Conservation (phyloP, 208 protist species). For the Trypanosoma platydactyli region DNA sequence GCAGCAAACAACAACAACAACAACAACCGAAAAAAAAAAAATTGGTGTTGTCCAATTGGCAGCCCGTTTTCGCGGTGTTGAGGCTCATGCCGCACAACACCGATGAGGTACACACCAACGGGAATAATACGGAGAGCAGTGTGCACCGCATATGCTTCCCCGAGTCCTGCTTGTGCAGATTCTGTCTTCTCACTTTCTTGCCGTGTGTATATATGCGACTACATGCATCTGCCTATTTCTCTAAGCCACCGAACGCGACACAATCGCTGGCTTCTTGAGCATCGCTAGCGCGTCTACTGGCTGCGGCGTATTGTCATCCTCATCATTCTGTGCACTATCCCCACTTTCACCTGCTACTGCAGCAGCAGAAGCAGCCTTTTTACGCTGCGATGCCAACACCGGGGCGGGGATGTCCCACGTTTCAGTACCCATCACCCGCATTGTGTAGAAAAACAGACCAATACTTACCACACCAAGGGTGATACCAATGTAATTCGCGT, state of each 20-base stretch:
- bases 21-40: not conserved
- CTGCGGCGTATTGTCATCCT: not conserved
- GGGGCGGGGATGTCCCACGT: conserved; percentile 88
- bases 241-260: conserved; percentile 40
- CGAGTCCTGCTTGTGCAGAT: too few species aligned
- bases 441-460: conserved; percentile 80
- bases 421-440: conserved; percentile 74
- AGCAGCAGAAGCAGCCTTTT: conserved; percentile 32
- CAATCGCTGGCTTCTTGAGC: conserved; percentile 68
- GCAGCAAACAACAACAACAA: not conserved
- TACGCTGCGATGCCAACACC: conserved; percentile 72
- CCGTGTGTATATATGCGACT: too few species aligned
- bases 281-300: conserved; percentile 66
- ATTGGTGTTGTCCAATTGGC: too few species aligned
- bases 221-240: conserved; percentile 14
- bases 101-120: not conserved
- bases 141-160: not conserved
- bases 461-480: conserved; percentile 53
- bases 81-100: too few species aligned
- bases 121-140: too few species aligned
- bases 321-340: conserved; percentile 1
- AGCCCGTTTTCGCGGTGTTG: too few species aligned
- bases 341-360: not conserved
- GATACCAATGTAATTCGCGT: conserved; percentile 84
- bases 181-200: not conserved